Base-by-base conservation (phyloP, 1,284 basidiomycete genomes). In the Ceratobasidium sp. region DNA sequence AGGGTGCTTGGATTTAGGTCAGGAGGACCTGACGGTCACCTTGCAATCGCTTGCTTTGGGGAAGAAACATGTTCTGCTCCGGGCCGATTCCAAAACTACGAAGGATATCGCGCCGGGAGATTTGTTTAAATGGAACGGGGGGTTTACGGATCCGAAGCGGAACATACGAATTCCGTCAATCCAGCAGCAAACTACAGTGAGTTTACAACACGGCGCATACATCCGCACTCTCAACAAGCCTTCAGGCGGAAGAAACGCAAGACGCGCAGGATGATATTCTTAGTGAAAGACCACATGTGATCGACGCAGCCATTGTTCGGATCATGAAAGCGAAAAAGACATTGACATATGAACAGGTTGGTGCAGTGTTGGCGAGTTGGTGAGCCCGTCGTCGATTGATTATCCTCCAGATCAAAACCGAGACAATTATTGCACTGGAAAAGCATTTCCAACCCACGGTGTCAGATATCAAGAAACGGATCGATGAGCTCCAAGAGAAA, bases 101-200 rank as follows among this genome's bases (percentile, higher is more conserved):
- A 87, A 85, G 74, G 94, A 97, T 21, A 88, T 99, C 41, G 77
- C 87, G 33, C 85, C 90, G 46, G 80, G 78, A 0, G 96, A 98
- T 76, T 77, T 84, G 60, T 96, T 99, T 77, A 77, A 78, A 36
- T 92, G 91, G 80, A 98, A 98, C 78, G 81, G 85, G 53, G 85
- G 85, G 16, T 97, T 98, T 77, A 86, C 87, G 47, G 91, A 96
- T 75, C 84, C 89, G 7, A 83, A 87, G 25, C 80, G 87, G 56
- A 90, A 89, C 74, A 86, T 99, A 54, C 91, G 93, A 77, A 96
- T 99, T 80, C 98, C 96, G 76, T 93, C 95, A 59, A 97, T 99
- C 71, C 96, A 98, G 78, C 89, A 90, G 53, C 94, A 95, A 76
- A 90, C 95, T 74, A 88, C 92, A 70, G 91, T 93, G 74, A 64